phyloP scores from a whole-genome alignment of 176 grass and related monocot species.

The Saccharum officinarum region DNA sequence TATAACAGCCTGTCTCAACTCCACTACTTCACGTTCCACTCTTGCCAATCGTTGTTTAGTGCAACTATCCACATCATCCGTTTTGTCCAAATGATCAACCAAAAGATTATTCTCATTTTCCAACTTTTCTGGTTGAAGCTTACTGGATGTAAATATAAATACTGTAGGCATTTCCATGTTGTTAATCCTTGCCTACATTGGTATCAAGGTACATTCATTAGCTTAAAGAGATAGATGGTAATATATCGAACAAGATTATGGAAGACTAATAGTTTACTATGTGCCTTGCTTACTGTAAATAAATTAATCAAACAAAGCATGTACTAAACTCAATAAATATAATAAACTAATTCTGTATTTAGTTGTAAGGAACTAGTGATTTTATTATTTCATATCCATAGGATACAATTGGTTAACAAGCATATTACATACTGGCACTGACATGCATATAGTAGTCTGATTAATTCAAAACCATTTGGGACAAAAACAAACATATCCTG shows the following conservation, averaged over 20 bases:
- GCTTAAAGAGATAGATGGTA: background rate
- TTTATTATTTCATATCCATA: background rate
- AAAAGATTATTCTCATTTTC: background rate
- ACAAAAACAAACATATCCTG: background rate
- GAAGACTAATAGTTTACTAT: background rate
- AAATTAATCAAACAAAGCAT: background rate
- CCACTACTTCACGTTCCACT: background rate
- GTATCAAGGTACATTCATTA: background rate
- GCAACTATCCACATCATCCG: background rate
- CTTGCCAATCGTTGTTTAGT: background rate
- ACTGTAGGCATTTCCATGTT: background rate
- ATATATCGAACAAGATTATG: background rate
- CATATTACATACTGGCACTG: background rate
- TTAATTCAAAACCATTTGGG: background rate
- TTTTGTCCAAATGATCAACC: background rate
- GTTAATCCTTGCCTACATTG: background rate
- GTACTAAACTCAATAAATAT: background rate
- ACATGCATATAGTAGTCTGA: background rate
- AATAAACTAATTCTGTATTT: background rate
- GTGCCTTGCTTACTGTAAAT: background rate
- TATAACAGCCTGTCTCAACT: background rate
- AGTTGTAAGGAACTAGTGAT: background rate
- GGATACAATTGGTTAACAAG: background rate
- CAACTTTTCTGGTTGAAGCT: constrained; percentile 1
- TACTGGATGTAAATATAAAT: background rate